Conservation (phyloP, 208 protist genomes). For the Trypanosoma melophagium region DNA sequence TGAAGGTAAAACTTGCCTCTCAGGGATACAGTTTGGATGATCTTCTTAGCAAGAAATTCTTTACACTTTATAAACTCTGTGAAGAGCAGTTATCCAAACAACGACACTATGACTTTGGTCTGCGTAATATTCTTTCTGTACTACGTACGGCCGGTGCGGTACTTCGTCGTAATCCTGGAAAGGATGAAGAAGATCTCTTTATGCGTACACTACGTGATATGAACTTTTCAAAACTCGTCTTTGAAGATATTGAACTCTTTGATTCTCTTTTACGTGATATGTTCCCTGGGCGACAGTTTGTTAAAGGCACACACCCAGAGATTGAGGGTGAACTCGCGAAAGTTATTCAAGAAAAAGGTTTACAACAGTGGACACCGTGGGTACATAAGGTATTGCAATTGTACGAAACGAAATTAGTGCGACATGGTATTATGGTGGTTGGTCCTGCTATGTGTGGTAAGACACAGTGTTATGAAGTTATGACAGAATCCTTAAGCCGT, state of each 20-base stretch:
- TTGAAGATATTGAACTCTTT: conserved; percentile 97
- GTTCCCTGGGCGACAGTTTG: conserved; percentile 91
- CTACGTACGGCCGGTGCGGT: conserved; percentile 94
- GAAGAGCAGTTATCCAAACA: conserved; percentile 98
- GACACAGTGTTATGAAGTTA: conserved; percentile 92
- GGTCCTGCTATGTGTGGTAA: conserved; percentile 93
- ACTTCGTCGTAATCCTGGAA: conserved; percentile 82
- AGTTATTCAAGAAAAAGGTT: conserved; percentile 82
- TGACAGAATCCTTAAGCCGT: conserved; percentile 87
- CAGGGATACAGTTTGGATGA: conserved; percentile 93
- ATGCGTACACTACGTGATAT: conserved; percentile 97
- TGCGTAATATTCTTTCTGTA: conserved; percentile 98
- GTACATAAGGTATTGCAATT: conserved; percentile 93
- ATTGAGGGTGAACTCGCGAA: conserved; percentile 90
- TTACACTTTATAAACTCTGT: conserved; percentile 95
- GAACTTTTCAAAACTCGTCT: conserved; percentile 98
- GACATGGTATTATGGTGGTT: conserved; percentile 96
- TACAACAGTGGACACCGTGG: conserved; percentile 87
- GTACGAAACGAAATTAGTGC: conserved; percentile 94
- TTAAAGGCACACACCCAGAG: conserved; percentile 91
- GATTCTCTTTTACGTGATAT: conserved; percentile 94
- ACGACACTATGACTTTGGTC: conserved; percentile 98
- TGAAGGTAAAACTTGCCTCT: conserved; percentile 94
- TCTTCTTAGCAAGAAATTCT: conserved; percentile 94
- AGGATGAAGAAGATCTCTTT: conserved; percentile 94